Evolutionary conservation across 768 basidiomycete genomes (phyloP).

Genomic region (Suillus discolor): DNA sequence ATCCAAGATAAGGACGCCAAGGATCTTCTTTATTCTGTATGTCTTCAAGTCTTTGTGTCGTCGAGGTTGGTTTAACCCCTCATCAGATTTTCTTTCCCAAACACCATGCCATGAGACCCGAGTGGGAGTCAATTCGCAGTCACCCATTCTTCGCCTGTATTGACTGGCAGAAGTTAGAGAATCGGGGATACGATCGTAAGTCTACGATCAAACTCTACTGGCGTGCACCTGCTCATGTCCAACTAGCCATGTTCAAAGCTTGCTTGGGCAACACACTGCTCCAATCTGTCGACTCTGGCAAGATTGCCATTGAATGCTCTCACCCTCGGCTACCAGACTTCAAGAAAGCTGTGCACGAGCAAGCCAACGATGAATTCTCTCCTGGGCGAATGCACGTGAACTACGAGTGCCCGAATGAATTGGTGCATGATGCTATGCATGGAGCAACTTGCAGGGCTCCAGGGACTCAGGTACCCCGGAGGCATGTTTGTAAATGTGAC

Average conservation of each 20-base stretch:
- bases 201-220: not conserved
- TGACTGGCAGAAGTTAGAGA: slow-evolving; percentile 11
- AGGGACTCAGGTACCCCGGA: too few relatives aligned
- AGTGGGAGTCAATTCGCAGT: slow-evolving; percentile 9
- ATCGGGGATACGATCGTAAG: slow-evolving; percentile 15
- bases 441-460: not conserved
- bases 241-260: slow-evolving; percentile 5
- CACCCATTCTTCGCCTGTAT: slow-evolving; percentile 14
- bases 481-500: slow-evolving; percentile 3
- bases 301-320: not conserved
- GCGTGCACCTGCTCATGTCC: not conserved
- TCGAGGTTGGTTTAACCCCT: not conserved
- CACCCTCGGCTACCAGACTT: not conserved
- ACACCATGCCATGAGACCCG: slow-evolving; percentile 14
- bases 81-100: slow-evolving; percentile 6
- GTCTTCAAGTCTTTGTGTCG: not conserved
- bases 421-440: not conserved
- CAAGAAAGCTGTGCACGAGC: not conserved
- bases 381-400: not conserved
- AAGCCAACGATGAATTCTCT: not conserved
- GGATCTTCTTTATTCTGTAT: slow-evolving; percentile 15
- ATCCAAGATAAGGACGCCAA: slow-evolving; percentile 11
- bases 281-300: slow-evolving; percentile 1
- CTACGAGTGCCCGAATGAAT: not conserved
- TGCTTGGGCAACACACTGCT: not conserved